A percentile compares a stretch with the other conserved stretches of the same genome.
Conservation (phyloP, 306 rosid species). For the Trifolium fragiferum region DNA sequence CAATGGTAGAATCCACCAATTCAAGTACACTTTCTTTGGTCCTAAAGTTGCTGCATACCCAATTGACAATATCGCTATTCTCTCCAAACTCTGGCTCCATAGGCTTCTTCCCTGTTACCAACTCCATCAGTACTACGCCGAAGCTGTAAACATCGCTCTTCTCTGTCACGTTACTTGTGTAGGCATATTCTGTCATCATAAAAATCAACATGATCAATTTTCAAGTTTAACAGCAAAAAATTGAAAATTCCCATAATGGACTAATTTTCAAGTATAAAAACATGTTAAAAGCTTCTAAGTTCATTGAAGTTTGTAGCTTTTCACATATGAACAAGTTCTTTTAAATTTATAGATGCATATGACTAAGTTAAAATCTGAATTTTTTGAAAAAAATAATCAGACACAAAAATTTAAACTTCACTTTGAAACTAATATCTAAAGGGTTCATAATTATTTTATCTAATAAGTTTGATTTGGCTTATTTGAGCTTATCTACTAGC, state of each 20-base stretch:
- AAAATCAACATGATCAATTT: conserved; percentile 37
- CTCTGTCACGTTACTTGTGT: conserved; percentile 80
- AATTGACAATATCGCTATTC: conserved; percentile 71
- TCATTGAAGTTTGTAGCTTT: too few species aligned
- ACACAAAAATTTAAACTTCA: too few species aligned
- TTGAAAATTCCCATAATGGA: neutral
- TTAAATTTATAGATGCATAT: too few species aligned
- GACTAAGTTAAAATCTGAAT: too few species aligned
- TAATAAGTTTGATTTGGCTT: too few species aligned
- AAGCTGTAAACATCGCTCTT: conserved; percentile 93
- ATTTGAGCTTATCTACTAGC: too few species aligned
- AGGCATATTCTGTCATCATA: conserved; percentile 71
- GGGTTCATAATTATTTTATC: too few species aligned
- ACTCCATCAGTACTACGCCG: conserved; percentile 87
- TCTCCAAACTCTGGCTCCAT: conserved; percentile 77
- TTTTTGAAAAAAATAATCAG: too few species aligned
- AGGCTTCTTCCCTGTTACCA: conserved; percentile 78
- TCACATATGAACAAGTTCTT: too few species aligned
- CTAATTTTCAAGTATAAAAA: neutral
- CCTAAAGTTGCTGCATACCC: conserved; percentile 64
- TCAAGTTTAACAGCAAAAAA: conserved; percentile 1
- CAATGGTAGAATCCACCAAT: conserved; percentile 65
- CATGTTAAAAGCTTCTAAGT: too few species aligned
- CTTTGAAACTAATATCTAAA: too few species aligned
- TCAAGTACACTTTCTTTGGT: conserved; percentile 47